Base-by-base conservation (phyloP, 192 early-diverging fungal genomes). In the Coemansia aciculifera region DNA sequence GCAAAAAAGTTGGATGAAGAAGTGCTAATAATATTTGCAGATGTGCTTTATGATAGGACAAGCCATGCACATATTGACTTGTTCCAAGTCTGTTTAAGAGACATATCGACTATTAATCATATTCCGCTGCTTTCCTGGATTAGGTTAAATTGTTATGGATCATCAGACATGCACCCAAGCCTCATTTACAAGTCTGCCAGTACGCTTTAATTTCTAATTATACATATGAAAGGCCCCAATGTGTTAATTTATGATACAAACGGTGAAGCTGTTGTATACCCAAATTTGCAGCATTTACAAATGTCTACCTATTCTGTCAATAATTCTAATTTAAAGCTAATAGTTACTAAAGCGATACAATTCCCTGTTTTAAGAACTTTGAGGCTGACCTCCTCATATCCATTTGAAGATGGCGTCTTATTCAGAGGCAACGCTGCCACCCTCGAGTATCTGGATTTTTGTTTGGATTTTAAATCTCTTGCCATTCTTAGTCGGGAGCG, bases 381-480 rank as follows among this genome's bases (percentile, higher is more conserved):
- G 7, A 19, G 34, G 43, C 31, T 46, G 2, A 5, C 17, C 31
- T 34, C 7, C 32, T 34, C 32, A 6, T 34, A 34, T 34, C 32
- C 32, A 34, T 34, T 34, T 34, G 0, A 27, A 0, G 32, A 64
- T 37, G 44, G 51, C 19, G 48, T 51, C 15, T 32, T 64, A 17
- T 64, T 64, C 2, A 29, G 63, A 17, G 63, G 63, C 8, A 64
- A 64, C 32, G 36, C 31, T n/a, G 43, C 17, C 1, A 64, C 48
- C 6, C n/a, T 64, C 17, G 48, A 51, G 46, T 17, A 51, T 34
- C n/a, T 64, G 51, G 9, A 24, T 13, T 5, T 27, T 9, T 11
- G 27, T n/a, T 10, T 52, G 1, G 24, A 31, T 24, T 4, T 27
- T 1, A 5, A 52, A 3, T 9, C 51, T 29, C 9, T 29, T 3